phyloP scores from a whole-genome alignment of 495 filamentous ascomycete species.

The Chaetomium fimeti region DNA sequence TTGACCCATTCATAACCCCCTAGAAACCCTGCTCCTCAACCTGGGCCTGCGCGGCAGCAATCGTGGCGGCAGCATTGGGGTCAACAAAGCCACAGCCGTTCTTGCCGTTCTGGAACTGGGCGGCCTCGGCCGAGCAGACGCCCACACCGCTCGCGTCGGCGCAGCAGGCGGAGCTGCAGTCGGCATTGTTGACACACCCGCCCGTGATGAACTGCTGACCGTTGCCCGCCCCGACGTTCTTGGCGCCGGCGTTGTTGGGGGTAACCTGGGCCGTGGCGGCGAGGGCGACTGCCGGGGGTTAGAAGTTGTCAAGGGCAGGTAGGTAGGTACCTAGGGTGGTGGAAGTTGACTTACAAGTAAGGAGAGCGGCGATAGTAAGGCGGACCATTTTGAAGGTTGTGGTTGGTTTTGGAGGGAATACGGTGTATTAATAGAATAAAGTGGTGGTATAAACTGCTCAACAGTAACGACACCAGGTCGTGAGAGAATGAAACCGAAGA shows the following conservation, averaged over 20 bases:
- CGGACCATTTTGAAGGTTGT: slow-evolving; percentile 42
- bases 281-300: slow-evolving; percentile 31
- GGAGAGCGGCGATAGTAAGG: slow-evolving; percentile 33
- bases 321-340: not conserved
- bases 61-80: slow-evolving; percentile 42
- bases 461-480: slow-evolving; percentile 29
- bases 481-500: slow-evolving; percentile 12
- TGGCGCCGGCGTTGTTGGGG: slow-evolving; percentile 44
- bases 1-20: not conserved
- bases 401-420: slow-evolving; percentile 3
- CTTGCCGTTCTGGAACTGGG: slow-evolving; percentile 44
- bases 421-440: not conserved
- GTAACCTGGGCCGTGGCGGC: slow-evolving; percentile 35
- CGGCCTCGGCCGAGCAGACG: slow-evolving; percentile 47
- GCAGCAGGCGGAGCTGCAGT: slow-evolving; percentile 47
- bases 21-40: slow-evolving; percentile 46
- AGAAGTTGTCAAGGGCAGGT: slow-evolving; percentile 1
- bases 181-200: slow-evolving; percentile 48
- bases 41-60: slow-evolving; percentile 44
- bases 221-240: slow-evolving; percentile 52
- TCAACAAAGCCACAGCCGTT: slow-evolving; percentile 46
- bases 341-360: slow-evolving; percentile 35
- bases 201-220: slow-evolving; percentile 53
- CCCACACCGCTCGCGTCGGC: slow-evolving; percentile 39
- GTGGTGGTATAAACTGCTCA: slow-evolving; percentile 2